Base-by-base conservation (phyloP, 192 early-diverging fungal species). In the Borealophlyctis nickersoniae region DNA sequence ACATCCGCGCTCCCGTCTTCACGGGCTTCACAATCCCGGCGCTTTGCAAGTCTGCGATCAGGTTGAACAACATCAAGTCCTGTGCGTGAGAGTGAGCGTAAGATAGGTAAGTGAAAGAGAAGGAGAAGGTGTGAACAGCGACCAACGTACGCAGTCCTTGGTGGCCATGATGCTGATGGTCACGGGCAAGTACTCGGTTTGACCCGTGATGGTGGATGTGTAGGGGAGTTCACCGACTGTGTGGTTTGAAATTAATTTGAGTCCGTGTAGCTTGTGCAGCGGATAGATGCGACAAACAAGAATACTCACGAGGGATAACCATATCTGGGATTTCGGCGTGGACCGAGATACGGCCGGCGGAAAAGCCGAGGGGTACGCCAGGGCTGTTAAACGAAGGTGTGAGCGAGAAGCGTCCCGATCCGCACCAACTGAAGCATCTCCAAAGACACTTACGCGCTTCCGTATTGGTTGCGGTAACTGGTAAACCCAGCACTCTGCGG, bases 61-160 rank as follows among this genome's bases (percentile, higher is more conserved):
- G 39, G 39, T 45, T 45, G 39, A 45, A 45, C 39, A 45, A 45
- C 39, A 45, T 45, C 39, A 45, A 45, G 39, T 45, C 39, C n/a
- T n/a, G n/a, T n/a, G n/a, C n/a, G n/a, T n/a, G n/a, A n/a, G n/a
- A n/a, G n/a, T n/a, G n/a, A n/a, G n/a, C n/a, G n/a, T n/a, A n/a
- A n/a, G n/a, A n/a, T n/a, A n/a, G n/a, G n/a, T n/a, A n/a, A n/a
- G n/a, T n/a, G n/a, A n/a, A n/a, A n/a, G n/a, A n/a, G n/a, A n/a
- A n/a, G n/a, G n/a, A n/a, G n/a, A n/a, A n/a, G n/a, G n/a, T n/a
- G n/a, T n/a, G n/a, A n/a, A n/a, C n/a, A n/a, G n/a, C n/a, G n/a
- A n/a, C n/a, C n/a, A n/a, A n/a, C n/a, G n/a, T n/a, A n/a, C n/a
- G 19, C 39, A 45, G 19, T 19, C 39, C 39, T 45, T 45, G 19